These are phyloP conservation scores for Camillea tinctor DNA, from an alignment of 2,329 filamentous ascomycete species.

Conservation along the genomic window DNA sequence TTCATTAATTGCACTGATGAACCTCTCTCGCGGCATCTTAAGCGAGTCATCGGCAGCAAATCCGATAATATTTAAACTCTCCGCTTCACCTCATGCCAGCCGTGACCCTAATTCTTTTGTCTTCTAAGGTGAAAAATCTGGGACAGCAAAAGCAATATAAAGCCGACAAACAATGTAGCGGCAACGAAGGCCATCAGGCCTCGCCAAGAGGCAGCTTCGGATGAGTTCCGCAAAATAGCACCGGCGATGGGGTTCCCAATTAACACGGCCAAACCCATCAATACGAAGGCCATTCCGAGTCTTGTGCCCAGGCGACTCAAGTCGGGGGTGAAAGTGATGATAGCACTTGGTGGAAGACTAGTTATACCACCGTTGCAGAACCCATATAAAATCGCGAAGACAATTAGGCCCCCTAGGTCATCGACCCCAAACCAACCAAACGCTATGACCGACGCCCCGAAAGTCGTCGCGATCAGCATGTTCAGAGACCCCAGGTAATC, in stretches of 20 bases:
- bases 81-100: neutral
- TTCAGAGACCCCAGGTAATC: constrained; percentile 32
- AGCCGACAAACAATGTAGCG: constrained; percentile 11
- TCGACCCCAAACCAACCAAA: constrained; percentile 34
- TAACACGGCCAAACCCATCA: constrained; percentile 48
- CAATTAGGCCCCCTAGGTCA: constrained; percentile 26
- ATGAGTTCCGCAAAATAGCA: constrained; percentile 37
- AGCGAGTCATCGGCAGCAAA: neutral
- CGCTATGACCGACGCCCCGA: constrained; percentile 28
- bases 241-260: constrained; percentile 50
- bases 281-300: constrained; percentile 41
- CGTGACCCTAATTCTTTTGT: neutral
- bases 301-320: constrained; percentile 35
- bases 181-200: constrained; percentile 14
- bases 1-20: too few species aligned
- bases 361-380: constrained; percentile 37
- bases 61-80: neutral
- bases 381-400: constrained; percentile 35
- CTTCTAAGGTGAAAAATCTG: constrained; percentile 7
- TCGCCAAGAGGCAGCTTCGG: constrained; percentile 7
- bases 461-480: constrained; percentile 28
- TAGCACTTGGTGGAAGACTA: constrained; percentile 31
- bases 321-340: constrained; percentile 22
- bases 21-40: too few species aligned
- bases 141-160: constrained; percentile 2